These are phyloP conservation scores for Daldinia sp. DNA, from an alignment of 2,329 filamentous ascomycete species.

Conservation along the genomic window DNA sequence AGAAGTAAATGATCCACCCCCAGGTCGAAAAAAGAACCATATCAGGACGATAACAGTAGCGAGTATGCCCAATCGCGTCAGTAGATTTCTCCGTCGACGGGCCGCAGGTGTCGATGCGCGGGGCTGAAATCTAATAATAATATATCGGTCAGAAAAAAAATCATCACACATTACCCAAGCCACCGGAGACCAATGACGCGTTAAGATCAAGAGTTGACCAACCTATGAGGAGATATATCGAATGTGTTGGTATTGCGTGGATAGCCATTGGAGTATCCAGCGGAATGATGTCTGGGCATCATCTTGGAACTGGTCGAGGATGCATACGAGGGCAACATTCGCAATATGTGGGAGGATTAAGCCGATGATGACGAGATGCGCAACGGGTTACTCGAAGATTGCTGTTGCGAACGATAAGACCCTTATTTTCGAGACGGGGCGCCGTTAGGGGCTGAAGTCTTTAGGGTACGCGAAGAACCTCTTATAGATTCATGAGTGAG, in stretches of 20 bases:
- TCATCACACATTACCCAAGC: background rate
- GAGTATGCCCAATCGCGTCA: conserved; percentile 71
- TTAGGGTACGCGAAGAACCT: conserved; percentile 12
- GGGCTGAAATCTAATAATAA: conserved; percentile 77
- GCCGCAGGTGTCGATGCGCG: conserved; percentile 75
- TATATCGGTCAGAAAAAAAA: conserved; percentile 26
- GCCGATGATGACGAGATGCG: conserved; percentile 16
- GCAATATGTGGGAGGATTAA: conserved; percentile 32
- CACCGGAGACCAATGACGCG: background rate
- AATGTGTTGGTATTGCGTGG: conserved; percentile 79
- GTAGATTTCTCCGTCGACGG: conserved; percentile 75
- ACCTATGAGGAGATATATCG: conserved; percentile 91
- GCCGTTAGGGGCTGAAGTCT: conserved; percentile 29
- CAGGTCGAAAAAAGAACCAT: conserved; percentile 78
- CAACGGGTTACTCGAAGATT: conserved; percentile 18
- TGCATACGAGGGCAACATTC: conserved; percentile 69
- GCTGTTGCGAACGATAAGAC: conserved; percentile 16
- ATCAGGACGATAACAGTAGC: conserved; percentile 69
- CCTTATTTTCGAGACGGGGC: conserved; percentile 31
- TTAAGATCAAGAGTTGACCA: conserved; percentile 52
- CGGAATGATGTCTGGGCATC: conserved; percentile 83
- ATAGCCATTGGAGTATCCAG: conserved; percentile 85
- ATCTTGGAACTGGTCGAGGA: conserved; percentile 65
- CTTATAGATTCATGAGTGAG: conserved; percentile 32
- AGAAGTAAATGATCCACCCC: conserved; percentile 67